A percentile compares a stretch with the other conserved stretches of the same genome.
Conservation (phyloP, 208 protist genomes). For the Tritrichomonas foetus region DNA sequence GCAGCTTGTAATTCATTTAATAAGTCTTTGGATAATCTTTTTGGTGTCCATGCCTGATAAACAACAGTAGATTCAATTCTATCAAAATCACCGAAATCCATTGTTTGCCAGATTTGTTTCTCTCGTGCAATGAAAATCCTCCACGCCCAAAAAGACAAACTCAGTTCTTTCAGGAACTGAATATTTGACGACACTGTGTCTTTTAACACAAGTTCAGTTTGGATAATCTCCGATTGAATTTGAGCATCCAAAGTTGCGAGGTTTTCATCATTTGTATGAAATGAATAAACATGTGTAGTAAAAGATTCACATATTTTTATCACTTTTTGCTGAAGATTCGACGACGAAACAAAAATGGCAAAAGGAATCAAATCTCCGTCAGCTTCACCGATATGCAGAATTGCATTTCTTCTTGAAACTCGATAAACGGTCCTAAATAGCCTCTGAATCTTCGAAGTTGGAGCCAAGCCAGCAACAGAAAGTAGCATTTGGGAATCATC, state of each 20-base stretch:
- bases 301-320: neutral
- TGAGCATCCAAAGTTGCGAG: neutral
- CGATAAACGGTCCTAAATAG: neutral
- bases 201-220: neutral
- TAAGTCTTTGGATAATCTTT: neutral
- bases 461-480: neutral
- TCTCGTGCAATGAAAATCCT: neutral
- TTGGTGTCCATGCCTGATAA: neutral
- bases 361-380: neutral
- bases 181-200: neutral
- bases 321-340: neutral
- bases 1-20: neutral
- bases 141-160: neutral
- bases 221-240: neutral
- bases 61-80: neutral
- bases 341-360: neutral
- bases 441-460: neutral
- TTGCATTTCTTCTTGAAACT: neutral
- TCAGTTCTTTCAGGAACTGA: neutral
- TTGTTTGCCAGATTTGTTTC: neutral
- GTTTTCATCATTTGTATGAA: neutral
- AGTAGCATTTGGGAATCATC: neutral
- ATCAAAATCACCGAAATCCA: neutral
- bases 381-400: neutral
- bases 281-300: neutral